These are phyloP conservation scores for Venturia aucupariae DNA, from an alignment of 2,329 filamentous ascomycete species.

Conservation along the genomic window DNA sequence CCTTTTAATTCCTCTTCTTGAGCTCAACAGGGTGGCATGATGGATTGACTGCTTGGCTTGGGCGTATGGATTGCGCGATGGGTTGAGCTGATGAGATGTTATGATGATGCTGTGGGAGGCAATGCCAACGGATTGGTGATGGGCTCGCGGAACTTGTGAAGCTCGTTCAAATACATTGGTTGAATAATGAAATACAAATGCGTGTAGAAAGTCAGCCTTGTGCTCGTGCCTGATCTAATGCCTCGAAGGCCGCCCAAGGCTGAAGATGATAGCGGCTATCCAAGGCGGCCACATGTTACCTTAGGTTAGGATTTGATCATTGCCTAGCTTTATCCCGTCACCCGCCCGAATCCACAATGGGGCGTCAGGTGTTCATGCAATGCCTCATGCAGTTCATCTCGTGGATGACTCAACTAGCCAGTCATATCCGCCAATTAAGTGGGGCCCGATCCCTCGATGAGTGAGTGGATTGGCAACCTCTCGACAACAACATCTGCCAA, in stretches of 20 bases:
- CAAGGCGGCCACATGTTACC: neutral
- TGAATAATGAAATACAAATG: neutral
- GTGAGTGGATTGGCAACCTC: neutral
- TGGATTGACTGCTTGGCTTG: neutral
- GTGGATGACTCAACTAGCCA: neutral
- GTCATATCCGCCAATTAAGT: neutral
- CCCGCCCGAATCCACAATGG: neutral
- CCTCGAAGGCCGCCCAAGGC: neutral
- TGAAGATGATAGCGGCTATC: neutral
- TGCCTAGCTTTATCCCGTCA: neutral
- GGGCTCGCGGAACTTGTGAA: neutral
- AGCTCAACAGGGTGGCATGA: neutral
- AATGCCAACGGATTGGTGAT: conserved; percentile 3
- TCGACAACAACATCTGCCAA: neutral
- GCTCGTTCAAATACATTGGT: neutral
- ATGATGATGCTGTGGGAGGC: neutral
- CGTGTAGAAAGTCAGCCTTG: neutral
- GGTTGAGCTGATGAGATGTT: neutral
- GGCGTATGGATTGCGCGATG: neutral
- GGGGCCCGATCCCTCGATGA: neutral
- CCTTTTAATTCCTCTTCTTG: neutral
- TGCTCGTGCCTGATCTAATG: neutral
- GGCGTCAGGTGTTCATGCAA: neutral
- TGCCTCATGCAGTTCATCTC: neutral
- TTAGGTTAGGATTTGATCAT: neutral